A percentile compares a stretch with the other conserved stretches of the same genome.
These are phyloP conservation scores for Cinnamomum chago DNA, from an alignment of 164 flowering plant genomes.

Conservation along the genomic window DNA sequence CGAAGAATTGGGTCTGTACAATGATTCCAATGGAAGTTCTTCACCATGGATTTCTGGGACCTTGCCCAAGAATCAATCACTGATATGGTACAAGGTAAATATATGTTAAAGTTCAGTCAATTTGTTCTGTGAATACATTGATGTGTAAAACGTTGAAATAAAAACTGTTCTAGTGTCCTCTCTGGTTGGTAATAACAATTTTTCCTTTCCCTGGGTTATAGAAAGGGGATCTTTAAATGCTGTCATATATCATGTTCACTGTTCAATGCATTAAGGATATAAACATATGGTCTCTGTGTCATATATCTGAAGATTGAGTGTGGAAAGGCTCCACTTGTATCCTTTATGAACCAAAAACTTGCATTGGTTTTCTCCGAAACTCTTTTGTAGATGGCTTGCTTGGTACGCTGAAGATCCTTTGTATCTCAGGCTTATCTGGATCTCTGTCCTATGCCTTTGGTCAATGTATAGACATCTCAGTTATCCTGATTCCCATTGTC, in stretches of 20 bases:
- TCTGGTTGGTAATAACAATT: too few relatives aligned
- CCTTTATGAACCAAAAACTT: too few relatives aligned
- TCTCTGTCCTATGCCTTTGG: background rate
- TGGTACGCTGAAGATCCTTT: background rate
- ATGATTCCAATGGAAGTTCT: constrained; percentile 44
- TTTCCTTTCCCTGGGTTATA: too few relatives aligned
- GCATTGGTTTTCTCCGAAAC: background rate
- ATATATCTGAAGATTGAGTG: too few relatives aligned
- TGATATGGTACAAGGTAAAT: constrained; percentile 94
- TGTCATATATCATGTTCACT: too few relatives aligned
- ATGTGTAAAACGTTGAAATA: background rate
- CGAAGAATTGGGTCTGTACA: constrained; percentile 59
- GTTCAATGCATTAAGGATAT: too few relatives aligned
- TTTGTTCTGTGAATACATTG: background rate
- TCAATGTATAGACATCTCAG: background rate
- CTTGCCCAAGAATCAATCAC: constrained; percentile 68
- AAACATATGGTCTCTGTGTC: too few relatives aligned
- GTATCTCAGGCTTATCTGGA: background rate
- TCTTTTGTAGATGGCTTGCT: too few relatives aligned
- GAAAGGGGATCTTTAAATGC: too few relatives aligned
- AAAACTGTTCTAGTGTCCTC: too few relatives aligned
- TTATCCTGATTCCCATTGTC: background rate
- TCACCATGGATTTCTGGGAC: constrained; percentile 54
- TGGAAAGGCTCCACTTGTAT: too few relatives aligned
- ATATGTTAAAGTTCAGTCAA: background rate